Evolutionary conservation across 805 yeast genomes (phyloP), one percentile per base, ranked within the genome.

Genomic region (Saccharomycopsis sp.): DNA sequence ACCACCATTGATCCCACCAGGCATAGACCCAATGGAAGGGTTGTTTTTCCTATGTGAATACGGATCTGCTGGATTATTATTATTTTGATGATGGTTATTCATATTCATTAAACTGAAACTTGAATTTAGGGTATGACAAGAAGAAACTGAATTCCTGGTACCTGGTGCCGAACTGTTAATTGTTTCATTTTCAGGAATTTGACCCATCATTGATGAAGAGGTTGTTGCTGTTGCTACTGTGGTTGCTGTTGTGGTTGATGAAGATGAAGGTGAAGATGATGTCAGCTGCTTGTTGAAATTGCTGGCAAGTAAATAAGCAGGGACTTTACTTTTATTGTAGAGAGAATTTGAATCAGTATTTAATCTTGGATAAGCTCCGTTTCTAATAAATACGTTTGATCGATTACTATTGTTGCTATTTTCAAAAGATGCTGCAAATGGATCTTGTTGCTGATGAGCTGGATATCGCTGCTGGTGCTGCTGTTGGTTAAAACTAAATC

Each of bases 271-370:
- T n/a, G n/a, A n/a, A n/a, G n/a, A n/a, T n/a, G n/a, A n/a, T n/a
- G 35, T 6, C 35, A 38, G 5, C 23, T 9, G 11, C 21, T 43
- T 38, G 40, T 39, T 39, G 42, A 39, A 39, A 22, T 39, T 39
- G 34, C 42, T 36, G 16, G 49, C 45, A n/a, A 41, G 36, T 13
- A 45, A 6, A 26, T 45, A 45, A 20, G 49, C 49, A n/a, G 49
- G 49, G 19, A 40, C 14, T 31, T 37, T 34, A 31, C 40, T 29
- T 19, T 23, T 17, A 8, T 20, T 26, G 22, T 14, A 38, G 14
- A 38, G 13, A 24, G 24, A 20, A 17, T 26, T 37, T n/a, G 20
- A 8, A 9, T 8, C 7, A 17, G 26, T 23, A 19, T 17, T 28
- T 8, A 39, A 16, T 4, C 22, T 21, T 21, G 13, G 17, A 17